Evolutionary conservation across 257 asterid genomes (phyloP).

Genomic region (Solanum arcanum): DNA sequence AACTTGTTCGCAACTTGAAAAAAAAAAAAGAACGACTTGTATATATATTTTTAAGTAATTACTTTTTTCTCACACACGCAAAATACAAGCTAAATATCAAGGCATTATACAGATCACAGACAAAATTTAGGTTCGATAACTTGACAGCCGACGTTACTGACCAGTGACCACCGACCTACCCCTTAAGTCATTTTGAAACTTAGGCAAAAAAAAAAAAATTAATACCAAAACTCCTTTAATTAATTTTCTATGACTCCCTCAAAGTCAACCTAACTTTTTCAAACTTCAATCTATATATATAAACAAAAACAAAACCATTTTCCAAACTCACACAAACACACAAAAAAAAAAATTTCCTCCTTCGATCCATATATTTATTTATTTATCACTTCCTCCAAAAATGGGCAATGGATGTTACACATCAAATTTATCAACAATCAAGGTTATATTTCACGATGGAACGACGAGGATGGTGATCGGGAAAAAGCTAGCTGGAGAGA

Average conservation of each 20-base stretch:
- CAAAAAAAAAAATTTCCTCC: background rate
- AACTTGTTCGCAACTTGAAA: background rate
- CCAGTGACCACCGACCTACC: constrained; percentile 47
- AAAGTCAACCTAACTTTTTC: background rate
- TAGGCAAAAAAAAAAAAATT: background rate
- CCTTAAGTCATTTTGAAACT: background rate
- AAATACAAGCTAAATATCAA: background rate
- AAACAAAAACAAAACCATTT: background rate
- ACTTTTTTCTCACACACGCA: background rate
- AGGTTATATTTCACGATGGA: constrained; percentile 38
- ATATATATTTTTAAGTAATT: background rate
- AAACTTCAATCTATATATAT: background rate
- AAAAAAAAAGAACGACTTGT: too few relatives aligned
- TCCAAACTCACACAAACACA: background rate
- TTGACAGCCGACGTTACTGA: constrained; percentile 33
- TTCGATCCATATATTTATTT: background rate
- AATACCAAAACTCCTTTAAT: background rate
- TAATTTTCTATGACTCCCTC: background rate
- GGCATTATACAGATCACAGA: background rate
- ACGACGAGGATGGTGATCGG: constrained; percentile 24
- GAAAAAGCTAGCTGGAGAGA: constrained; percentile 52
- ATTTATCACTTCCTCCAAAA: background rate
- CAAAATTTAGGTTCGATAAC: background rate
- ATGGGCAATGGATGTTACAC: constrained; percentile 2
- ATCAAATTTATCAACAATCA: constrained; percentile 12